These are phyloP conservation scores for Pythium dissotocum DNA, from an alignment of 352 stramenopile genomes.

Conservation along the genomic window DNA sequence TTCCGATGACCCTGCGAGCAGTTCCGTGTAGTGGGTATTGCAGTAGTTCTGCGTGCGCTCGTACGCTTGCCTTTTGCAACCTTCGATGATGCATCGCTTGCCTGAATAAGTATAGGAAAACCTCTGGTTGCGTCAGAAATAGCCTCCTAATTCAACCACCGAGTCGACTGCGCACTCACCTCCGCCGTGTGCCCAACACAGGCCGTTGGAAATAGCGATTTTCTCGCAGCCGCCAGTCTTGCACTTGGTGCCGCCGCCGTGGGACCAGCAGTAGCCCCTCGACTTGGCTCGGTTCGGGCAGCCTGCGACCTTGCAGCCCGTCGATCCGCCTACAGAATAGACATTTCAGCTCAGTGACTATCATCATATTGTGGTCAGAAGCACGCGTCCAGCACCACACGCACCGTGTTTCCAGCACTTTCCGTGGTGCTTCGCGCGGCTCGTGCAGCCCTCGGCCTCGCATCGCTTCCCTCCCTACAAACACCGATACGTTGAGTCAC, in stretches of 20 bases:
- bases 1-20: constrained; percentile 7
- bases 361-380: no score
- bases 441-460: constrained; percentile 54
- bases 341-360: background rate
- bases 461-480: constrained; percentile 69
- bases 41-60: constrained; percentile 80
- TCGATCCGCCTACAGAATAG: constrained; percentile 44
- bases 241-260: constrained; percentile 85
- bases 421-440: constrained; percentile 70
- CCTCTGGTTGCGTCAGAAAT: background rate
- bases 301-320: constrained; percentile 61
- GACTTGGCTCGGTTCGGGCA: constrained; percentile 87
- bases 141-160: background rate
- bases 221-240: constrained; percentile 66
- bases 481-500: background rate
- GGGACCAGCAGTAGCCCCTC: constrained; percentile 83
- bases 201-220: constrained; percentile 75
- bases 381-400: background rate
- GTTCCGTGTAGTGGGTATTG: constrained; percentile 57
- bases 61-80: constrained; percentile 73
- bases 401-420: constrained; percentile 75
- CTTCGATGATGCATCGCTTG: constrained; percentile 71
- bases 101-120: constrained; percentile 18
- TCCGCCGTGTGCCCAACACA: constrained; percentile 79
- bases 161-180: constrained; percentile 18